phyloP scores from a whole-genome alignment of 1,139 yeast genomes.

The Zygosaccharomyces sapae region DNA sequence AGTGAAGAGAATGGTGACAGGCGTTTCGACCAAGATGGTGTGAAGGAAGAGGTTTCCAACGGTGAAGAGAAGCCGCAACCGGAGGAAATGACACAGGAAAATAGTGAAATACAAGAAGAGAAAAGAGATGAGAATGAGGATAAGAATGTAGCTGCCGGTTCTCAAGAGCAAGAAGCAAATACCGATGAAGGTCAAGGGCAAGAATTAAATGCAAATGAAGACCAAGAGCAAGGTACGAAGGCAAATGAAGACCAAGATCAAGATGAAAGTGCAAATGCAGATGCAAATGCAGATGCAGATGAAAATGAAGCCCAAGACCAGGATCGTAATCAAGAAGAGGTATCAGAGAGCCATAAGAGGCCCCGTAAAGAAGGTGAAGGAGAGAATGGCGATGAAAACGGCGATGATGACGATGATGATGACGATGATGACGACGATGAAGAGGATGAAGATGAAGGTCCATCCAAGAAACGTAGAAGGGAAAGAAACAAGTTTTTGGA shows the following conservation, averaged over 20 bases:
- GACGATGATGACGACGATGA: constrained; percentile 57
- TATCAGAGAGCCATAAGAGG: constrained; percentile 9
- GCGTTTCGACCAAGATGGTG: constrained; percentile 1
- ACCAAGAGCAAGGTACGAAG: constrained; percentile 2
- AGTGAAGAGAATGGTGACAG: constrained; percentile 5
- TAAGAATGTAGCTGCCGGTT: neutral
- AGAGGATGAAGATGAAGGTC: constrained; percentile 64
- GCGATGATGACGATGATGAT: constrained; percentile 31
- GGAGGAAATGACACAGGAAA: constrained; percentile 1
- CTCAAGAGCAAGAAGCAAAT: no score
- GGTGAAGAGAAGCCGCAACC: neutral
- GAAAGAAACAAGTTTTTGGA: constrained; percentile 88
- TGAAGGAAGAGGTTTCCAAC: neutral
- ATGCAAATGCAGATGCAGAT: neutral
- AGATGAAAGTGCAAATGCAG: neutral
- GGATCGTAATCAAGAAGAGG: neutral
- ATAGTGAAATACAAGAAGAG: neutral
- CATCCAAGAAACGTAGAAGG: constrained; percentile 58
- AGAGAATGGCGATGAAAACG: constrained; percentile 7
- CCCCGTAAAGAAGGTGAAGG: constrained; percentile 8
- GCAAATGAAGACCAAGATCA: constrained; percentile 1
- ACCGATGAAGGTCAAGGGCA: neutral
- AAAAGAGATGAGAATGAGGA: neutral
- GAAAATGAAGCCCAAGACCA: neutral
- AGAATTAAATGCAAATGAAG: neutral